Evolutionary conservation across 768 basidiomycete species (phyloP).

Genomic region (Podaxis carcinomalis): DNA sequence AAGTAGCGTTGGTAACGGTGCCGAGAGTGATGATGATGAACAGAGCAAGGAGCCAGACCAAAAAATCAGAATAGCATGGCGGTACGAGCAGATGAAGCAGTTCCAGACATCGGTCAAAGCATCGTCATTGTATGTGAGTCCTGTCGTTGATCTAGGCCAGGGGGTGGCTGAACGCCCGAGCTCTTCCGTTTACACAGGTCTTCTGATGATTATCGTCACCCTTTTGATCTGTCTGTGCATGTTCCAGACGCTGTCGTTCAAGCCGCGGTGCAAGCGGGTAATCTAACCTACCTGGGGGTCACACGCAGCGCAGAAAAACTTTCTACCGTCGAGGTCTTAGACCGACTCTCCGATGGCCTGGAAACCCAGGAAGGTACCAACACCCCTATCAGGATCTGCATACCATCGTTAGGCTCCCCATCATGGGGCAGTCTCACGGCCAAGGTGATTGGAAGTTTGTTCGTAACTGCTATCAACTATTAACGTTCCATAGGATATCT

Average conservation of each 20-base stretch:
- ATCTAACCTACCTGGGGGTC: conserved; percentile 5
- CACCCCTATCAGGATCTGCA: conserved; percentile 52
- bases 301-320: conserved; percentile 5
- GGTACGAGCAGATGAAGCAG: conserved; percentile 90
- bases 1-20: conserved; percentile 28
- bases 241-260: conserved; percentile 51
- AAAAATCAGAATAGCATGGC: conserved; percentile 94
- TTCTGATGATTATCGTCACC: conserved; percentile 57
- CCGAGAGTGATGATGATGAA: conserved; percentile 28
- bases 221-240: conserved; percentile 68
- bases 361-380: conserved; percentile 21
- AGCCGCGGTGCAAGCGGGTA: conserved; percentile 30
- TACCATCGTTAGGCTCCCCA: conserved; percentile 58
- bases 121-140: conserved; percentile 43
- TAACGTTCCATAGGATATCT: conserved; percentile 47
- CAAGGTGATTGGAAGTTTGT: conserved; percentile 38
- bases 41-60: conserved; percentile 41
- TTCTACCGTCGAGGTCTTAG: conserved; percentile 17
- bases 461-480: not conserved
- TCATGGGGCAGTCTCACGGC: conserved; percentile 63
- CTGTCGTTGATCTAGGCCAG: conserved; percentile 1
- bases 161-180: conserved; percentile 4
- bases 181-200: conserved; percentile 29
- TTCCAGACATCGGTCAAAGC: conserved; percentile 80
- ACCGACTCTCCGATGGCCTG: conserved; percentile 26